Evolutionary conservation across 2,329 filamentous ascomycete species (phyloP), one percentile per base, ranked within the genome.

Genomic region (Pseudogymnoascus sp.): DNA sequence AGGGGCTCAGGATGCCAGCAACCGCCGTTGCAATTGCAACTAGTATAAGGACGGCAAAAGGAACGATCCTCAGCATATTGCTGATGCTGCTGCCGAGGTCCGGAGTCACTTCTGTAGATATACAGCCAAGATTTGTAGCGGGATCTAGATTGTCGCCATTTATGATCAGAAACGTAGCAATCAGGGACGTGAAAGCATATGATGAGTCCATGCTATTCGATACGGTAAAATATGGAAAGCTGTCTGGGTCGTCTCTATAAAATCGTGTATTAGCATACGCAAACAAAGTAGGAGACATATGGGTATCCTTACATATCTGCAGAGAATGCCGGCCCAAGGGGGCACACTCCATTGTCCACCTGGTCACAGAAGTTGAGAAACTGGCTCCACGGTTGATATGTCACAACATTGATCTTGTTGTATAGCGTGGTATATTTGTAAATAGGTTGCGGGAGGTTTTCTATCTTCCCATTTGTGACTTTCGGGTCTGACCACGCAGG

Each of bases 1-100:
- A 99, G 0, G 95, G 95, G 72, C 93, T 97, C 73, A 86, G 93
- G 38, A 96, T 90, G 60, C 86, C 90, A 2, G 95, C 92, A 68
- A 91, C 86, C 37, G 93, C 79, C 6, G 93, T 96, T 13, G 93
- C 91, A 64, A 92, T 75, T 1, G 86, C 95, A 53, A 96, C 90
- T 42, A 93, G 80, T 2, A 93, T 77, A 33, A 99, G 80, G 24
- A 97, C 84, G 2, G 88, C 79, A 24, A 93, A 81, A 1, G 95
- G 93, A 4, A 96, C 75, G 72, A 90, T 95, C 62, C 82, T 85
- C 59, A 96, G 75, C 47, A 90, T 79, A 74, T 83, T 84, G n/a
- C 83, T 81, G 37, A 96, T 77, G n/a, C 75, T 77, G 8, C 76
- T 73, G 5, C 93, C 92, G 4, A 99, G 79, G 69, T 90, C 88